These are phyloP conservation scores for Herpetomonas muscarum DNA, from an alignment of 208 protist species.

Conservation along the genomic window DNA sequence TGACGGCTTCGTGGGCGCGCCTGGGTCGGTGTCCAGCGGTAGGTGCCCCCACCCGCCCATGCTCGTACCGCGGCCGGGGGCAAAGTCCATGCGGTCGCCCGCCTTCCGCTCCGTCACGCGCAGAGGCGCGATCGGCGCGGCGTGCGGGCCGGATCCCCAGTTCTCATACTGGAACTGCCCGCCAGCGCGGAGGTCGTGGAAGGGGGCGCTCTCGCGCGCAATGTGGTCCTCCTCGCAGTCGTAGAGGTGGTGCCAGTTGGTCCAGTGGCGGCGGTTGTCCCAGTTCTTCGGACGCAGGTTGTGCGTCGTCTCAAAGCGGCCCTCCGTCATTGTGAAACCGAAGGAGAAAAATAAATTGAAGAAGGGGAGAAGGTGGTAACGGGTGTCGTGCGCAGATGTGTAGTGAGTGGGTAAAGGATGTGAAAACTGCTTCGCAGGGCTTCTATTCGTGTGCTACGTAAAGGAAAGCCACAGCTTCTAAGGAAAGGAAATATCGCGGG, in stretches of 20 bases:
- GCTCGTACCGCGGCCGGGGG: slow-evolving; percentile 46
- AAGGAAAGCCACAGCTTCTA: no score
- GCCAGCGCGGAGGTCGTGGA: slow-evolving; percentile 85
- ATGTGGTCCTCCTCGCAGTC: slow-evolving; percentile 87
- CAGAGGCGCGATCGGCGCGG: slow-evolving; percentile 41
- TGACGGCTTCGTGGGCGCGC: slow-evolving; percentile 33
- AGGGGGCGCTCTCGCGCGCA: slow-evolving; percentile 79
- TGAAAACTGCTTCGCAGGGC: no score
- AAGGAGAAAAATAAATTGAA: not conserved
- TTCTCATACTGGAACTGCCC: slow-evolving; percentile 91
- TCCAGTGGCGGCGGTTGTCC: slow-evolving; percentile 88
- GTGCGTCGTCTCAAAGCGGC: slow-evolving; percentile 84
- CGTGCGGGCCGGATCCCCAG: slow-evolving; percentile 48
- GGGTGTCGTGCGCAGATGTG: no score
- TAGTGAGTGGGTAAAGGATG: not conserved
- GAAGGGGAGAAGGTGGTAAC: no score
- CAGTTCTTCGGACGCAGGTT: slow-evolving; percentile 90
- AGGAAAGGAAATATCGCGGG: no score
- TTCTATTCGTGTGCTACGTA: no score
- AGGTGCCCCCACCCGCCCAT: slow-evolving; percentile 57
- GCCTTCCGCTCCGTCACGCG: slow-evolving; percentile 46
- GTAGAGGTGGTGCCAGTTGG: slow-evolving; percentile 90
- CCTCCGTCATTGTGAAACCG: slow-evolving; percentile 75
- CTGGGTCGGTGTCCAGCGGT: slow-evolving; percentile 65
- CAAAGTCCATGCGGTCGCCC: slow-evolving; percentile 87